These are phyloP conservation scores for Gonium pectorale DNA, from an alignment of 139 green algal species.

Conservation along the genomic window DNA sequence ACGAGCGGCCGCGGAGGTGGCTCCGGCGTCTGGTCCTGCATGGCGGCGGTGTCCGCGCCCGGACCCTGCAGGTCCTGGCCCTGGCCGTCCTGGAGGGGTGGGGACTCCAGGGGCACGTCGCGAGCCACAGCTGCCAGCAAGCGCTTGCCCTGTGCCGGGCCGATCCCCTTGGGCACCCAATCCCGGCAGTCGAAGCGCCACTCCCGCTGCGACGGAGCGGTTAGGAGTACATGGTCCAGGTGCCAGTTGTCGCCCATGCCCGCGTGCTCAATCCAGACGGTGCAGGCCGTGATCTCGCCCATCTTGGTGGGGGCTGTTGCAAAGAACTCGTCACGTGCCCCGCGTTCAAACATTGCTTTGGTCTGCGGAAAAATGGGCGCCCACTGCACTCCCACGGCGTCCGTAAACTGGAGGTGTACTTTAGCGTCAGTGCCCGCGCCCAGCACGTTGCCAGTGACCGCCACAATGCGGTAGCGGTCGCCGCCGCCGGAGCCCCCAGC, in stretches of 20 bases:
- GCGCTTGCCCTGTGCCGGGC: conserved; percentile 39
- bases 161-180: conserved; percentile 54
- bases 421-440: conserved; percentile 60
- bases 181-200: conserved; percentile 54
- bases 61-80: background rate
- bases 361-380: conserved; percentile 49
- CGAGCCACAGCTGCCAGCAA: conserved; percentile 25
- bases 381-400: conserved; percentile 39
- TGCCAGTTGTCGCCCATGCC: conserved; percentile 54
- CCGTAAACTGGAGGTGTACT: conserved; percentile 51
- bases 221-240: conserved; percentile 48
- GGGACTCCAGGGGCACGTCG: conserved; percentile 45
- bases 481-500: background rate
- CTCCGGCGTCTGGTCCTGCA: background rate
- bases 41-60: background rate
- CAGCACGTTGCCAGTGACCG: conserved; percentile 49
- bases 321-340: conserved; percentile 43
- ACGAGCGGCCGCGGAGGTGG: conserved; percentile 20
- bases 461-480: conserved; percentile 49
- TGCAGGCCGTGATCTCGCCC: conserved; percentile 15
- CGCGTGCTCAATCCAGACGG: conserved; percentile 46
- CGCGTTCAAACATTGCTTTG: conserved; percentile 55
- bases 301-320: conserved; percentile 7
- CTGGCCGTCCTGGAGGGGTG: no score
- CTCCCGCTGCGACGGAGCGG: conserved; percentile 46